These are phyloP conservation scores for Cercospora berteroae DNA, from an alignment of 2,329 filamentous ascomycete species.

Conservation along the genomic window DNA sequence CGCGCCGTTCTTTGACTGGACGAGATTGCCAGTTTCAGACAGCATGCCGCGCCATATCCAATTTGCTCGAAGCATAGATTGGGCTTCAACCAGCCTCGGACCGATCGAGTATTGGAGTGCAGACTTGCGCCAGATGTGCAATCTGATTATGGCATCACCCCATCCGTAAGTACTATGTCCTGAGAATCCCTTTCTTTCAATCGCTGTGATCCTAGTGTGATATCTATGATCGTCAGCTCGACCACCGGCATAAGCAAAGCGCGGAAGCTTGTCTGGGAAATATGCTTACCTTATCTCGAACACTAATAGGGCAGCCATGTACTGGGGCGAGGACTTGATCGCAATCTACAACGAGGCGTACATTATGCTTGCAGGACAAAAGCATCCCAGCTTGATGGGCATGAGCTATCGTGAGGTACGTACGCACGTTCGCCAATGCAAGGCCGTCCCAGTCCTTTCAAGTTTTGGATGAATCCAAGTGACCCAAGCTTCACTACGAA, in stretches of 20 bases:
- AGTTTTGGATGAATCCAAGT: background rate
- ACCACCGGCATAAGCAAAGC: background rate
- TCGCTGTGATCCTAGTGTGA: background rate
- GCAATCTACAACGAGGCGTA: conserved; percentile 73
- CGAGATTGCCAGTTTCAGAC: conserved; percentile 62
- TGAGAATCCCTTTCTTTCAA: background rate
- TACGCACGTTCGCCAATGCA: background rate
- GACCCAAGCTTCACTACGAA: background rate
- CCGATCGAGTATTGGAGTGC: conserved; percentile 69
- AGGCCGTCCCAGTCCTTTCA: conserved; percentile 23
- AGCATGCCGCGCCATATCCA: conserved; percentile 68
- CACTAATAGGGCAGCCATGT: conserved; percentile 31
- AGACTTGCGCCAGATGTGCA: conserved; percentile 74
- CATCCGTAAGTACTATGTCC: conserved; percentile 43
- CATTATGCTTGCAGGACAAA: conserved; percentile 68
- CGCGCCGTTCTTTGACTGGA: conserved; percentile 74
- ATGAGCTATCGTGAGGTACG: conserved; percentile 54
- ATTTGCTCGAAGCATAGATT: conserved; percentile 70
- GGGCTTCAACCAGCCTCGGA: conserved; percentile 69
- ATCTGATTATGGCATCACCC: conserved; percentile 76
- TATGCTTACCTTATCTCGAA: background rate
- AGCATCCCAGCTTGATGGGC: conserved; percentile 76
- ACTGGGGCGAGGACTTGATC: conserved; percentile 52
- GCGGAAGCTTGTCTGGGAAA: background rate
- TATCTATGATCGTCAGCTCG: background rate